phyloP scores from a whole-genome alignment of 495 filamentous ascomycete genomes.

The Jackrogersella multiformis region DNA sequence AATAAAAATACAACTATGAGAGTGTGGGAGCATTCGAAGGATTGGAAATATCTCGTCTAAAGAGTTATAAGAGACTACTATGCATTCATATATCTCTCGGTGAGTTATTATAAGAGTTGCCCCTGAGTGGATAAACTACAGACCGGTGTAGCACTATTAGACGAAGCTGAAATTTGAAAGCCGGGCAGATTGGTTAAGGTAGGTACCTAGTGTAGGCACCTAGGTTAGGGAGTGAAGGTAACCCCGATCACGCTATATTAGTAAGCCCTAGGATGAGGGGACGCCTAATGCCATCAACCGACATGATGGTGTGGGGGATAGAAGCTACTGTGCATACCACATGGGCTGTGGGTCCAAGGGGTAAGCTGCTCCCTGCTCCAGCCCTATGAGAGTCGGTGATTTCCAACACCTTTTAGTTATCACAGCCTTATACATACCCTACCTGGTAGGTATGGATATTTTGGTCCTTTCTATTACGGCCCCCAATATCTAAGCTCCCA shows the following conservation, averaged over 20 bases:
- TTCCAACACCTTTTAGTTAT: background rate
- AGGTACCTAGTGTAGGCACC: too few species aligned
- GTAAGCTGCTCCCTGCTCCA: conserved; percentile 1
- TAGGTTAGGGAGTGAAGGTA: too few species aligned
- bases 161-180: background rate
- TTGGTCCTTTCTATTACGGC: background rate
- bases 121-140: conserved; percentile 8
- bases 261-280: background rate
- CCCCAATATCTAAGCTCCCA: background rate
- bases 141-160: background rate
- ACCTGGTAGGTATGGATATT: background rate
- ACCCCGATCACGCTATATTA: background rate
- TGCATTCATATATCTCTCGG: background rate
- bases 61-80: background rate
- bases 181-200: background rate
- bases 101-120: background rate
- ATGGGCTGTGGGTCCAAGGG: conserved; percentile 2
- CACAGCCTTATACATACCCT: background rate
- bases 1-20: background rate
- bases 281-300: background rate
- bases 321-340: background rate
- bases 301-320: background rate
- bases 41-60: background rate
- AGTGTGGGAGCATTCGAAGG: background rate
- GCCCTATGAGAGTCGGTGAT: conserved; percentile 1